Evolutionary conservation across 2,329 filamentous ascomycete genomes (phyloP), one percentile per base, ranked within the genome.

Genomic region (Nigrospora oryzae): DNA sequence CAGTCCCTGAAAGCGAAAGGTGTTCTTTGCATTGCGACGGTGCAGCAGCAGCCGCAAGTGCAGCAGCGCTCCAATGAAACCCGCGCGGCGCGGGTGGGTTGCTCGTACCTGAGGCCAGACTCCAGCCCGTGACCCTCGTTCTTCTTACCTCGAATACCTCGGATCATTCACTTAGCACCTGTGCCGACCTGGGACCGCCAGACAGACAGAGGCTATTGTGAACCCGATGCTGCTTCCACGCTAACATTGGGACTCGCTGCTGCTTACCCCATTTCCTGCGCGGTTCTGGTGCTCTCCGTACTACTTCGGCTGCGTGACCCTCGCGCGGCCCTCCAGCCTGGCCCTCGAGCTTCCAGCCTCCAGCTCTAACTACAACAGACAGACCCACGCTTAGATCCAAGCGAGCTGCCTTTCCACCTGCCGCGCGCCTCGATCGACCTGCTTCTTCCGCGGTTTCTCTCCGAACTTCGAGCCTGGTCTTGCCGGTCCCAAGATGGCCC

Each of bases 401-500:
- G 23, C 5, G 7, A 10, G 23, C 23, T 28, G 23, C 23, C 23
- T 28, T 28, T 10, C 23, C 23, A 28, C 23, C 23, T 28, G 23
- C 23, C 23, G 8, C 23, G 23, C 23, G 23, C 39, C 16, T n/a
- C 30, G 23, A 11, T 36, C 11, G 14, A 36, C 19, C 30, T 17
- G 8, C 15, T 16, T 17, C 28, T 32, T 30, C n/a, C 28, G 28
- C 38, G 16, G 23, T 11, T 19, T 23, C 32, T 10, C 36, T 23
- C 30, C 28, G 36, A 28, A 30, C 16, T 23, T 3, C 13, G 32
- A 16, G 40, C 44, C 19, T 19, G 38, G 19, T 32, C 32, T 44
- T 44, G 43, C 42, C 47, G 47, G 43, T 35, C 36, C 43, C 38
- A 46, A 53, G 41, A 97, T 97, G 93, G 75, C 90, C 53, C 71